Percentiles rank a stretch among this genome's conserved stretches.
These are phyloP conservation scores for Candida lessepsii DNA, from an alignment of 805 yeast genomes.

Conservation along the genomic window DNA sequence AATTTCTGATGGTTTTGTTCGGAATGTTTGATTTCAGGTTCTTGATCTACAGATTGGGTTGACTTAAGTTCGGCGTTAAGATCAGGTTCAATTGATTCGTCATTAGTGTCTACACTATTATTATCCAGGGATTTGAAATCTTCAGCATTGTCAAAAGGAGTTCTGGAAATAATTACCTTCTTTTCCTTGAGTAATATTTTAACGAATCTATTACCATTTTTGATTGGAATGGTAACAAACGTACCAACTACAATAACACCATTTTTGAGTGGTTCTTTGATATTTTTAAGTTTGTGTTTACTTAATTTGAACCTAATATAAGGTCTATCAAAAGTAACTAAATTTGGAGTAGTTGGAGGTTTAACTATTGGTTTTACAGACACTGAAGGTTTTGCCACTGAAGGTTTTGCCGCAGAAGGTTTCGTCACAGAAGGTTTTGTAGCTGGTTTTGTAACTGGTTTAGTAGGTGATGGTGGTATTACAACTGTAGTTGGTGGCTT, in stretches of 20 bases:
- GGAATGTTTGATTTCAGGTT: too few species aligned
- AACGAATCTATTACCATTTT: constrained; percentile 33
- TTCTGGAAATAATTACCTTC: constrained; percentile 38
- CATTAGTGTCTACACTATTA: too few species aligned
- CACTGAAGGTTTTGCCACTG: too few species aligned
- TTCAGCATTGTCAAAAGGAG: constrained; percentile 37
- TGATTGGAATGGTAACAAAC: constrained; percentile 11
- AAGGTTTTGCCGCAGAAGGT: too few species aligned
- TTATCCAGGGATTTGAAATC: too few species aligned
- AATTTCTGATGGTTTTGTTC: too few species aligned
- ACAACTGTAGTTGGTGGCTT: constrained; percentile 2
- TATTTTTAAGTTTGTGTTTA: neutral
- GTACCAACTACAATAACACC: constrained; percentile 12
- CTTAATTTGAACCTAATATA: constrained; percentile 4
- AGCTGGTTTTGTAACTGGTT: neutral
- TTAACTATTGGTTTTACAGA: too few species aligned
- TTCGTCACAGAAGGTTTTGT: too few species aligned
- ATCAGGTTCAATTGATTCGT: too few species aligned
- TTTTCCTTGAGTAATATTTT: constrained; percentile 36
- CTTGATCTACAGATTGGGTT: too few species aligned
- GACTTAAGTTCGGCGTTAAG: too few species aligned
- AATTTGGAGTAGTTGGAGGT: neutral
- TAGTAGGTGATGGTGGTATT: constrained; percentile 1
- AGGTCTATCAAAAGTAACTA: constrained; percentile 2
- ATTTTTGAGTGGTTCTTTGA: constrained; percentile 4